Percentiles rank a stretch among this genome's conserved stretches.
Conservation (phyloP, 148 eudicot species). For the Rhododendron ferrugineum region DNA sequence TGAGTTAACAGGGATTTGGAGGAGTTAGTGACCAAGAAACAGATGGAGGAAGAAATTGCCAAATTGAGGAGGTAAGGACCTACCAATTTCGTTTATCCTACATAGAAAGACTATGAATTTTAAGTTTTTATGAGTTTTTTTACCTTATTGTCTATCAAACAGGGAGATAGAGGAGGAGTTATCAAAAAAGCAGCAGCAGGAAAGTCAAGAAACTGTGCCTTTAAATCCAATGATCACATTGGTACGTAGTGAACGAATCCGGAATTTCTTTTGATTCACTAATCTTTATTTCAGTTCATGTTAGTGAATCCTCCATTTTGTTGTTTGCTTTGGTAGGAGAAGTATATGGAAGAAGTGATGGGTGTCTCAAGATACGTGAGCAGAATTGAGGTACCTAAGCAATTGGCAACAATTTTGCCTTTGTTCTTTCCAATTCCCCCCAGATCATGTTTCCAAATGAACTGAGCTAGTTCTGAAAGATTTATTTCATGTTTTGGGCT, state of each 20-base stretch:
- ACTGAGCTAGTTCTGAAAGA: not conserved
- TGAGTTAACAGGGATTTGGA: not conserved
- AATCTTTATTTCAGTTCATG: not conserved
- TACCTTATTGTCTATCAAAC: not conserved
- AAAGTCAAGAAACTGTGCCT: not conserved
- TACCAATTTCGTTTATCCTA: not conserved
- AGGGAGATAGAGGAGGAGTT: not conserved
- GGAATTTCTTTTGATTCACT: not conserved
- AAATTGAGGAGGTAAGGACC: not conserved
- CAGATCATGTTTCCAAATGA: not conserved
- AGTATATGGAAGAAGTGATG: not conserved
- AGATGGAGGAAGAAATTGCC: not conserved
- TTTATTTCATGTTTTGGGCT: not conserved
- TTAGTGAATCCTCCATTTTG: not conserved
- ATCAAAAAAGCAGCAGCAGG: not conserved
- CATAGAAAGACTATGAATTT: not conserved
- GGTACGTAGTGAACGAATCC: not conserved
- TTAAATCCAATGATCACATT: not conserved
- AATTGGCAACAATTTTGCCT: not conserved
- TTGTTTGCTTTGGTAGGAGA: not conserved
- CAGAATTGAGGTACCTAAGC: not conserved
- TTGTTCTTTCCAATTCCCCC: not conserved
- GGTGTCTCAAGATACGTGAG: not conserved
- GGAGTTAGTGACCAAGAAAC: not conserved
- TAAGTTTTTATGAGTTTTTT: not conserved